Evolutionary conservation across 345 rosid species (phyloP), one percentile per base, ranked within the genome.

Genomic region (Populus davidiana): DNA sequence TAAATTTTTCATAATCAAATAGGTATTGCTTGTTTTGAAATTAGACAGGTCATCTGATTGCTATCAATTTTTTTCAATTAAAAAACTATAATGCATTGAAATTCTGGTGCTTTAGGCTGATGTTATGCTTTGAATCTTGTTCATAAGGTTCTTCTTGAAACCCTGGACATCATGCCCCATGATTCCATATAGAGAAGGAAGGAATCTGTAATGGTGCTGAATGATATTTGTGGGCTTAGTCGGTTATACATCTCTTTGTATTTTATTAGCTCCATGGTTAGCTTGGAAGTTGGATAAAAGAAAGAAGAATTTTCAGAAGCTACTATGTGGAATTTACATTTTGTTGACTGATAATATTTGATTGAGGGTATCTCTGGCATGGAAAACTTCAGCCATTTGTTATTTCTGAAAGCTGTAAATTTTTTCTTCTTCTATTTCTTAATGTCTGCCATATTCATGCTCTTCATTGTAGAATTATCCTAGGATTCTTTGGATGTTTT

Each of bases 111-210:
- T 56, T 56, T 56, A 56, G 29, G 63, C 1, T 56, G 27, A 56
- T 56, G 63, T 56, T 56, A n/a, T 56, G 63, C 63, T n/a, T 56
- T n/a, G 63, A n/a, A 59, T 59, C 63, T 23, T 59, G 63, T 59
- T 2, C 59, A 1, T 8, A 52, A 52, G 59, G 59, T 7, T 52
- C 23, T 52, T 20, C 9, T 18, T 43, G 47, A 43, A 43, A 43
- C 47, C 47, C 2, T 18, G 59, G n/a, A 52, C 23, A 52, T 52
- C 59, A 52, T 52, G 59, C 23, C 21, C 21, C 18, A 18, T 52
- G 59, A 7, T 52, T 52, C 21, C n/a, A 52, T 52, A 6, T 52
- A 52, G 21, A 52, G 59, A 52, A 6, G n/a, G n/a, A 18, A 52
- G 59, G 59, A 52, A 52, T 52, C 59, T 52, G 21, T 52, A 18